Conservation (phyloP, 169 alveolate genomes). For the Plasmodium vinckei region DNA sequence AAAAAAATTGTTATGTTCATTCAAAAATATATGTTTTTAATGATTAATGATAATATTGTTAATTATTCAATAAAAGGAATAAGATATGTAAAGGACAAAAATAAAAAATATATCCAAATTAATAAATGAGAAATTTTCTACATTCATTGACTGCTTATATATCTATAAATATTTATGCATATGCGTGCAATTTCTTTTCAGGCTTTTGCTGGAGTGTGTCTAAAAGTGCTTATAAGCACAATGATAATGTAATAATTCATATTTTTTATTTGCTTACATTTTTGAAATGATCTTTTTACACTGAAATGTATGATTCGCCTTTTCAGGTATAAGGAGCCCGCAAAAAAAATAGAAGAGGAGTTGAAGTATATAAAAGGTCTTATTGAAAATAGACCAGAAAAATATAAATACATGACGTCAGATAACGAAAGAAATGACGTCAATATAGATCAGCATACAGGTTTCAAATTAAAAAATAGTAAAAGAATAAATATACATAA, state of each 20-base stretch:
- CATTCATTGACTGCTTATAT: not conserved
- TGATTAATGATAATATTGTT: constrained; percentile 24
- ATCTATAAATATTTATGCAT: constrained; percentile 3
- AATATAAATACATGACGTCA: constrained; percentile 13
- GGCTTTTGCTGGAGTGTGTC: constrained; percentile 21
- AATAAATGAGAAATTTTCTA: constrained; percentile 1
- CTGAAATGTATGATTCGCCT: not conserved
- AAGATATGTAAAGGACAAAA: constrained; percentile 49
- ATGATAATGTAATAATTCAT: constrained; percentile 42
- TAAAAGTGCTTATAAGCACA: constrained; percentile 47
- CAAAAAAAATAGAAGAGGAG: constrained; percentile 60
- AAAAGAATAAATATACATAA: constrained; percentile 20
- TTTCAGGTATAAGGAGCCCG: constrained; percentile 66
- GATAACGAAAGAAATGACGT: not conserved
- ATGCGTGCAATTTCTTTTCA: not conserved
- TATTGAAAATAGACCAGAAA: constrained; percentile 25
- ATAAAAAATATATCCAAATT: not conserved
- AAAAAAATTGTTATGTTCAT: constrained; percentile 38
- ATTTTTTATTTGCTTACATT: not conserved
- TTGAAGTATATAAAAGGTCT: constrained; percentile 41
- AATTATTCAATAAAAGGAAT: constrained; percentile 46
- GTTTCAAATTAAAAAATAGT: constrained; percentile 12
- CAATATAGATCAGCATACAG: constrained; percentile 62
- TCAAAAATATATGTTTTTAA: constrained; percentile 9
- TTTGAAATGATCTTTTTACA: not conserved